These are phyloP conservation scores for Geoglossum cookeanum DNA, from an alignment of 2,329 filamentous ascomycete species.

Conservation along the genomic window DNA sequence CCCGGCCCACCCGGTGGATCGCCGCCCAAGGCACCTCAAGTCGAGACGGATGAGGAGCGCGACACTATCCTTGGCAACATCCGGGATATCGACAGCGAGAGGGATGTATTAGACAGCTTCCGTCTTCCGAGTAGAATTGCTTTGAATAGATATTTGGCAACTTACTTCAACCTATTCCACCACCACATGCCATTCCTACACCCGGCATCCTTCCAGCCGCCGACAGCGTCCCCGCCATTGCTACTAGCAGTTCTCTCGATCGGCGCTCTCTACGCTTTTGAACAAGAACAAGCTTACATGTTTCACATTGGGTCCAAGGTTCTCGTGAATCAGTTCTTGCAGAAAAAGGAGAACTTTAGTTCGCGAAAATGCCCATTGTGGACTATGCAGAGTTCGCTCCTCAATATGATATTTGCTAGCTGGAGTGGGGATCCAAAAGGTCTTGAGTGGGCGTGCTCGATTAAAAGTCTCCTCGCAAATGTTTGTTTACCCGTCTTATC, in stretches of 20 bases:
- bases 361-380: slow-evolving; percentile 92
- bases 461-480: slow-evolving; percentile 93
- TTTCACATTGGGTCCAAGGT: slow-evolving; percentile 96
- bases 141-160: slow-evolving; percentile 80
- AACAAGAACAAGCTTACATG: slow-evolving; percentile 92
- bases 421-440: slow-evolving; percentile 98
- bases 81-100: slow-evolving; percentile 58
- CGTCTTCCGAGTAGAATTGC: slow-evolving; percentile 62
- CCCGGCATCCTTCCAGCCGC: slow-evolving; percentile 72
- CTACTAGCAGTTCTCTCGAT: slow-evolving; percentile 85
- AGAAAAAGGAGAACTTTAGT: slow-evolving; percentile 97
- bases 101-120: slow-evolving; percentile 73
- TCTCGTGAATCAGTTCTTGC: slow-evolving; percentile 86
- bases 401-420: slow-evolving; percentile 98
- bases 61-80: slow-evolving; percentile 75
- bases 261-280: slow-evolving; percentile 88
- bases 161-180: slow-evolving; percentile 94
- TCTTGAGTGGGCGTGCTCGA: slow-evolving; percentile 95
- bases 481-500: slow-evolving; percentile 15
- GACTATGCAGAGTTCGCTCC: slow-evolving; percentile 91
- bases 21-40: slow-evolving; percentile 55
- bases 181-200: slow-evolving; percentile 93
- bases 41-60: slow-evolving; percentile 69
- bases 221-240: slow-evolving; percentile 60
- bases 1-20: slow-evolving; percentile 47